Conservation (phyloP, 768 basidiomycete genomes). For the Mycena venus region DNA sequence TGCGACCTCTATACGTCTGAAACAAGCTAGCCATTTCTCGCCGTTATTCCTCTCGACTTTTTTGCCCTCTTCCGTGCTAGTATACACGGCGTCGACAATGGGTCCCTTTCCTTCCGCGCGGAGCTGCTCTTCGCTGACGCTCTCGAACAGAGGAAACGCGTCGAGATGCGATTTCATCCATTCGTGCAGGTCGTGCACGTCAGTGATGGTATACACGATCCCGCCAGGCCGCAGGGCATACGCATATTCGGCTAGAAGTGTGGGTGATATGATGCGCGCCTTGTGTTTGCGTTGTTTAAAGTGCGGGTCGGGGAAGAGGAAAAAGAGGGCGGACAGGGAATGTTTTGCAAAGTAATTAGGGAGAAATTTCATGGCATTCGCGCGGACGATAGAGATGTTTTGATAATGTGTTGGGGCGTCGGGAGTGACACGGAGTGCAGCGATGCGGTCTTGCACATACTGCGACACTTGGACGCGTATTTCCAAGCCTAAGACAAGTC, state of each 20-base stretch:
- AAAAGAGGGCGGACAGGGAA: conserved; percentile 94
- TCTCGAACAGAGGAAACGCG: conserved; percentile 89
- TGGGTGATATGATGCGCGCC: conserved; percentile 97
- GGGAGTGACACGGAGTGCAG: conserved; percentile 85
- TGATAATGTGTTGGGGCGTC: conserved; percentile 67
- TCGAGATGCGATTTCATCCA: conserved; percentile 97
- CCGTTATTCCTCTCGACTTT: conserved; percentile 95
- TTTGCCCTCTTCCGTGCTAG: conserved; percentile 94
- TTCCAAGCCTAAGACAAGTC: conserved; percentile 84
- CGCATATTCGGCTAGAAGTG: conserved; percentile 97
- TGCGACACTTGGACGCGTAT: conserved; percentile 97
- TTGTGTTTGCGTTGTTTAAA: conserved; percentile 99
- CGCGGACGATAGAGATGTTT: conserved; percentile 94
- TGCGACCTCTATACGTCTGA: conserved; percentile 69
- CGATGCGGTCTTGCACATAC: conserved; percentile 95
- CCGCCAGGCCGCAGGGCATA: conserved; percentile 95
- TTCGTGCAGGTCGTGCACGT: conserved; percentile 92
- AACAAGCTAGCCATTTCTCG: conserved; percentile 94
- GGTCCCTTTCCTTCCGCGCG: conserved; percentile 81
- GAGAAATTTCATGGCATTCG: conserved; percentile 98
- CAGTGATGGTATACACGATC: conserved; percentile 97
- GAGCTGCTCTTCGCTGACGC: conserved; percentile 80
- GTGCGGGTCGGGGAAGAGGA: conserved; percentile 98
- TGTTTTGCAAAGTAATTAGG: conserved; percentile 95
- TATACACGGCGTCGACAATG: conserved; percentile 86